phyloP scores from a whole-genome alignment of 2,329 filamentous ascomycete species.

The Passalora sequoiae region DNA sequence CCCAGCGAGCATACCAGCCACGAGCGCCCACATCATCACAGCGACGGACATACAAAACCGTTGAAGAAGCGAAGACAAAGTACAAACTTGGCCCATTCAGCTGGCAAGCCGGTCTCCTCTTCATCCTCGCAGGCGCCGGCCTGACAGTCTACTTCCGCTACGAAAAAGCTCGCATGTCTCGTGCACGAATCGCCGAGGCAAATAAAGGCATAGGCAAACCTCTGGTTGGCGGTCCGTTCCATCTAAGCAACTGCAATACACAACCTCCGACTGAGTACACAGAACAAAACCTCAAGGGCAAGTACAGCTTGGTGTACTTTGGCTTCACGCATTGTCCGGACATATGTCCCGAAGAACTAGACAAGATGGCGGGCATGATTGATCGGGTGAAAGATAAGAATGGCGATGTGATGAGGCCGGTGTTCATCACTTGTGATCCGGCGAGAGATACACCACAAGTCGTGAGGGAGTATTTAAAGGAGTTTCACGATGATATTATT shows the following conservation, averaged over 20 bases:
- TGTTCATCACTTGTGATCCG: constrained; percentile 96
- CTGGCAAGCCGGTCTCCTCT: constrained; percentile 81
- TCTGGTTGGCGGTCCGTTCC: constrained; percentile 85
- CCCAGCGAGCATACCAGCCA: constrained; percentile 2
- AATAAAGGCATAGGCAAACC: constrained; percentile 89
- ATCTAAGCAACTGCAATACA: constrained; percentile 75
- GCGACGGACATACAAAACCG: constrained; percentile 35
- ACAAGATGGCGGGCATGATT: constrained; percentile 98
- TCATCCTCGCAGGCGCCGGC: constrained; percentile 69
- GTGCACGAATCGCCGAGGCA: constrained; percentile 82
- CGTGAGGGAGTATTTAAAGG: constrained; percentile 75
- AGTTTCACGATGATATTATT: constrained; percentile 83
- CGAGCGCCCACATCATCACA: constrained; percentile 20
- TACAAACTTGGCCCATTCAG: constrained; percentile 67
- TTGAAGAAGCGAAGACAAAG: constrained; percentile 43
- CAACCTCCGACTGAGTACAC: constrained; percentile 58
- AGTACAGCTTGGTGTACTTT: constrained; percentile 88
- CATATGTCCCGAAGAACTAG: constrained; percentile 97
- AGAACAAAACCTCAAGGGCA: constrained; percentile 76
- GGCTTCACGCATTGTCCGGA: constrained; percentile 98
- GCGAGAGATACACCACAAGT: constrained; percentile 82
- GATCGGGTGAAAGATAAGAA: constrained; percentile 56
- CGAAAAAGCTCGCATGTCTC: constrained; percentile 87
- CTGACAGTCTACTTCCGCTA: constrained; percentile 87
- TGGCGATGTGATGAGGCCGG: constrained; percentile 58